phyloP scores from a whole-genome alignment of 192 early-diverging fungal genomes.

The Diversispora eburnea region DNA sequence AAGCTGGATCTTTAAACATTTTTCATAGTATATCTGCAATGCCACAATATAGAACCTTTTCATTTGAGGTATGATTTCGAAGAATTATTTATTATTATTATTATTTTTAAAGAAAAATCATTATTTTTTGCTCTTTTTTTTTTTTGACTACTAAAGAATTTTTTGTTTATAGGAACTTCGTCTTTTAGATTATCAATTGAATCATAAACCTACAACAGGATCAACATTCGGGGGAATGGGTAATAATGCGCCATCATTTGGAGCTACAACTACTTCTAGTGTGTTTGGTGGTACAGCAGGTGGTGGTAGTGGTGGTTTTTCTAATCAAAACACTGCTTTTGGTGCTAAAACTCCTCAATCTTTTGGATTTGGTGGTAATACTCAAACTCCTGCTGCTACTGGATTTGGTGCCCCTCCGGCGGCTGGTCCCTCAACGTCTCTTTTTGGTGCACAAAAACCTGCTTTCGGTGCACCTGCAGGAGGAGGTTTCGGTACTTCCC shows the following conservation, averaged over 20 bases:
- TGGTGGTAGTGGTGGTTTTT: neutral
- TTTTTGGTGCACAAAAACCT: neutral
- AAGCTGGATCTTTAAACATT: slow-evolving; percentile 52
- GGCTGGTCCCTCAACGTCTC: neutral
- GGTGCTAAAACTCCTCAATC: slow-evolving; percentile 42
- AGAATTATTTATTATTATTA: no score
- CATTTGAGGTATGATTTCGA: slow-evolving; percentile 61
- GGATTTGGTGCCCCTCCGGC: slow-evolving; percentile 35
- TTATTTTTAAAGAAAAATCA: neutral
- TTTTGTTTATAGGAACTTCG: slow-evolving; percentile 63
- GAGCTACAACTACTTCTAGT: neutral
- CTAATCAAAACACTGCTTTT: slow-evolving; percentile 21
- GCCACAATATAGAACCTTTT: slow-evolving; percentile 80
- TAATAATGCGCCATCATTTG: neutral
- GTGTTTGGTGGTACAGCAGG: slow-evolving; percentile 28
- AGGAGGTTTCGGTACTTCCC: neutral
- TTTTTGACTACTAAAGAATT: neutral
- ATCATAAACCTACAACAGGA: slow-evolving; percentile 55
- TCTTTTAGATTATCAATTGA: slow-evolving; percentile 80
- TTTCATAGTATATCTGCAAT: slow-evolving; percentile 78
- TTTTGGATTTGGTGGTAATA: slow-evolving; percentile 41
- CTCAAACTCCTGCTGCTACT: slow-evolving; percentile 40
- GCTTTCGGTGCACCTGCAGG: slow-evolving; percentile 31
- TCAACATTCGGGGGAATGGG: no score
- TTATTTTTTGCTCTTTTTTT: neutral